These are phyloP conservation scores for Pistacia atlantica DNA, from an alignment of 345 rosid genomes.

Conservation along the genomic window DNA sequence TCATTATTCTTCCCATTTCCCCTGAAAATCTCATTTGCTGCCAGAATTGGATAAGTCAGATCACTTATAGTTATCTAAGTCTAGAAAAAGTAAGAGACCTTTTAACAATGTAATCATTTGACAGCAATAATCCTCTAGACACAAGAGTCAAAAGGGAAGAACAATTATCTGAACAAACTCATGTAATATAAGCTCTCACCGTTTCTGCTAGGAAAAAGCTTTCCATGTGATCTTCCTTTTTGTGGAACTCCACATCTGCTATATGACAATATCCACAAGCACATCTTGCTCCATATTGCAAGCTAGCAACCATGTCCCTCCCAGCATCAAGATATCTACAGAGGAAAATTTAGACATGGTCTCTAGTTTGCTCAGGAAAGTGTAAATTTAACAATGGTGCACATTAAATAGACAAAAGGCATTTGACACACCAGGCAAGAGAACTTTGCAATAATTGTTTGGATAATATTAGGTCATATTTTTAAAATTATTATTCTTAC, in stretches of 20 bases:
- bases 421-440: not conserved
- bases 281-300: constrained; percentile 94
- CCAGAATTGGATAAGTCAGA: not conserved
- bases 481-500: not conserved
- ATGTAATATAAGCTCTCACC: constrained; percentile 45
- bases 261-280: constrained; percentile 98
- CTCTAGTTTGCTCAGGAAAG: not conserved
- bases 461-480: not conserved
- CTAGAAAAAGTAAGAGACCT: not conserved
- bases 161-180: constrained; percentile 4
- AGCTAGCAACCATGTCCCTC: constrained; percentile 92
- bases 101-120: constrained; percentile 6
- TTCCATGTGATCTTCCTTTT: constrained; percentile 95
- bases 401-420: not conserved
- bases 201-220: constrained; percentile 99
- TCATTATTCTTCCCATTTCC: constrained; percentile 5
- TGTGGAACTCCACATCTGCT: constrained; percentile 86
- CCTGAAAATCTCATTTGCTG: not conserved
- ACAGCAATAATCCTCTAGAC: constrained; percentile 3
- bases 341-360: constrained; percentile 3
- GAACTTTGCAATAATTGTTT: not conserved
- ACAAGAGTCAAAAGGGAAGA: constrained; percentile 2
- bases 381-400: not conserved
- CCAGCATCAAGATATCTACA: constrained; percentile 91
- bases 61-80: not conserved